Evolutionary conservation across 2,329 filamentous ascomycete species (phyloP).

Genomic region (Curvularia sp.): DNA sequence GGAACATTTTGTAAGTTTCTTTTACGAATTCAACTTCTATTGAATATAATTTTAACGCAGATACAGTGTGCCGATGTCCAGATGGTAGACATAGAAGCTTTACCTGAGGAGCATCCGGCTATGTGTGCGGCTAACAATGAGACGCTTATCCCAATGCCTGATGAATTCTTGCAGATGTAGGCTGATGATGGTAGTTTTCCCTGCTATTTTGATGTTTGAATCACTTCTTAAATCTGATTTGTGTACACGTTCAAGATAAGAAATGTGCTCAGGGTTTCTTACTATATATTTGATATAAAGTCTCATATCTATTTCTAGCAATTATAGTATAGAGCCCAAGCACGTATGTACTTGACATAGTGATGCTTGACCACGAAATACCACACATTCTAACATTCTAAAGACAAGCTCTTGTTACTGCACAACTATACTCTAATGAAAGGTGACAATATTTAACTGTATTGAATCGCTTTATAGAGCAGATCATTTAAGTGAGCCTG

Average conservation of each 20-base stretch:
- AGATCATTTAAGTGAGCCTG: no score
- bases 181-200: neutral
- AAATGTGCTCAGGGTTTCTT: neutral
- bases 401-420: no score
- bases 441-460: no score
- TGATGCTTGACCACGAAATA: no score
- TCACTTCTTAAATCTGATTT: neutral
- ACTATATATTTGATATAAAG: neutral
- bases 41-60: neutral
- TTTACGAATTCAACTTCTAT: neutral
- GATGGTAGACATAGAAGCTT: neutral
- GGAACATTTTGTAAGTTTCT: neutral
- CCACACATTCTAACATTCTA: no score
- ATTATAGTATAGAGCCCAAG: no score
- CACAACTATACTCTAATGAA: no score
- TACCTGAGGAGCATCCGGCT: neutral
- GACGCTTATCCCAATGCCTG: neutral
- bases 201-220: neutral
- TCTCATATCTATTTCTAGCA: neutral
- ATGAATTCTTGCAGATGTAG: neutral
- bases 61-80: neutral
- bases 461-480: no score
- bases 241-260: neutral
- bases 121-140: neutral
- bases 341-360: no score